Evolutionary conservation across 257 asterid genomes (phyloP).

Genomic region (Ehretia macrophylla): DNA sequence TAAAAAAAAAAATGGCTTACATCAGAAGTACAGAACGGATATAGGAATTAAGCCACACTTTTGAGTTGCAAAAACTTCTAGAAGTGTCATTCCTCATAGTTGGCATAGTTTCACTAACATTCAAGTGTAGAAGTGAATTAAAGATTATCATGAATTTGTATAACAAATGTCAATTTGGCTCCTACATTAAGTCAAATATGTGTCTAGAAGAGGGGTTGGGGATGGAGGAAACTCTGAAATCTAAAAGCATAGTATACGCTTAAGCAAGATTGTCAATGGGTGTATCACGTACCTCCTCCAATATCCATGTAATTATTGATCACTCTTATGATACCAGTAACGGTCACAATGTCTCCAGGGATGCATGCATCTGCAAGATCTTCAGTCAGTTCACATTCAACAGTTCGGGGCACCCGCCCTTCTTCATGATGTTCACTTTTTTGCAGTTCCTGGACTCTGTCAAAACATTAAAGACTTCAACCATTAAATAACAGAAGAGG

Average conservation of each 20-base stretch:
- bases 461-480: conserved; percentile 7
- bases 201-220: too few species aligned
- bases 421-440: conserved; percentile 93
- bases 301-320: conserved; percentile 96
- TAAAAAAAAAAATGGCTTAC: background rate
- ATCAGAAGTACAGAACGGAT: background rate
- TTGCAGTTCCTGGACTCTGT: conserved; percentile 86
- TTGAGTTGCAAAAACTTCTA: too few species aligned
- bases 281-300: conserved; percentile 65
- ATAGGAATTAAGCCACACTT: background rate
- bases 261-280: too few species aligned
- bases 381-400: conserved; percentile 90
- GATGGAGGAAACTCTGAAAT: too few species aligned
- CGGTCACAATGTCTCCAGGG: conserved; percentile 95
- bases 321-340: conserved; percentile 82
- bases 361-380: conserved; percentile 97
- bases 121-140: too few species aligned
- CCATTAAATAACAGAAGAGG: background rate
- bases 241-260: too few species aligned
- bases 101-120: too few species aligned
- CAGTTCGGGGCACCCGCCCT: conserved; percentile 93
- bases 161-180: too few species aligned
- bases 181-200: too few species aligned
- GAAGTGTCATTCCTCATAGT: too few species aligned
- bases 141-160: too few species aligned